Conservation (phyloP, 2,329 filamentous ascomycete species). For the Xylariaceae sp. region DNA sequence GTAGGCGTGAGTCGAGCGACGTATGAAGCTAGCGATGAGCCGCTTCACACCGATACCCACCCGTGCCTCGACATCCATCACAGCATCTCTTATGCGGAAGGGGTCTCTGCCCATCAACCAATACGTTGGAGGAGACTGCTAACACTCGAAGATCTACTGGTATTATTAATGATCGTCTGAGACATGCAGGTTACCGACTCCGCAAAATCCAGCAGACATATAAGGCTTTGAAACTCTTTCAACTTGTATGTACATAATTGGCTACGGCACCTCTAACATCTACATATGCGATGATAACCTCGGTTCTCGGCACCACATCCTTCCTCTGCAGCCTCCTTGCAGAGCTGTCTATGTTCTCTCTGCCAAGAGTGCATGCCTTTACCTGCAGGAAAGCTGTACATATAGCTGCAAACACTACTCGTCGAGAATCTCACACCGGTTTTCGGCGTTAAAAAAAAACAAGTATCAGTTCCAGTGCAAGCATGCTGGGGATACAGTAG, state of each 20-base stretch:
- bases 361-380: slow-evolving; percentile 8
- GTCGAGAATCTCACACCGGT: too few relatives aligned
- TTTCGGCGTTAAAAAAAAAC: too few relatives aligned
- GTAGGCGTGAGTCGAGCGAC: too few relatives aligned
- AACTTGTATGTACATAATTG: slow-evolving; percentile 15
- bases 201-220: slow-evolving; percentile 21
- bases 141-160: background rate
- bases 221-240: slow-evolving; percentile 5
- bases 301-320: slow-evolving; percentile 7
- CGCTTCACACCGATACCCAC: too few relatives aligned
- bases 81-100: too few relatives aligned
- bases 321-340: slow-evolving; percentile 18
- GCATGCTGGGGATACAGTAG: too few relatives aligned
- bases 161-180: slow-evolving; percentile 10
- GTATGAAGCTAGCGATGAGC: too few relatives aligned
- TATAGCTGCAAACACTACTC: slow-evolving; percentile 3
- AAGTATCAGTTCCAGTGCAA: too few relatives aligned
- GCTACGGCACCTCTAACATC: slow-evolving; percentile 11
- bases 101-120: too few relatives aligned
- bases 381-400: slow-evolving; percentile 6
- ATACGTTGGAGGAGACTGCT: background rate
- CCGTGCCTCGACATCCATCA: too few relatives aligned
- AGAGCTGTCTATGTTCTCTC: slow-evolving; percentile 14
- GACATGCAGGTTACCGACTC: slow-evolving; percentile 19
- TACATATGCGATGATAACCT: slow-evolving; percentile 14